Evolutionary conservation across 2,329 filamentous ascomycete genomes (phyloP).

Genomic region (Leptographium galeiforme): DNA sequence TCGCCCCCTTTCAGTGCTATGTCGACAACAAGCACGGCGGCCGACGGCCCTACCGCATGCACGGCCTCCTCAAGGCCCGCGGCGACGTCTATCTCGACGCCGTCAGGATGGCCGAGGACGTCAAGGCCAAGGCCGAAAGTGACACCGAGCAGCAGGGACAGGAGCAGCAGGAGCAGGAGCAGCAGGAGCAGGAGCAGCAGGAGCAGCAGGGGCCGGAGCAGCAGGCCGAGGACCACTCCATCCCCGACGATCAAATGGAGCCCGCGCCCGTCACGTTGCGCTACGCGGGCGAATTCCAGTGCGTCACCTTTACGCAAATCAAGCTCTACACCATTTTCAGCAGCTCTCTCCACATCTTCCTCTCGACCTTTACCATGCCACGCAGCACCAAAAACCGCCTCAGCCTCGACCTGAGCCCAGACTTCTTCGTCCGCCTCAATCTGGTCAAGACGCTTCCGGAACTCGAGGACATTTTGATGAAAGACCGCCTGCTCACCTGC

Average conservation of each 20-base stretch:
- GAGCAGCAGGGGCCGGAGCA: no score
- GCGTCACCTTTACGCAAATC: not conserved
- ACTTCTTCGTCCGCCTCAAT: not conserved
- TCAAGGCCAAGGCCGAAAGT: not conserved
- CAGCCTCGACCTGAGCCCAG: not conserved
- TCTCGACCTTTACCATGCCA: not conserved
- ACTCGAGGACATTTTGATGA: no score
- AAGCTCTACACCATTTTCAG: not conserved
- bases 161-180: no score
- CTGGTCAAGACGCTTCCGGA: not conserved
- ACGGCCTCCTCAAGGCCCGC: no score
- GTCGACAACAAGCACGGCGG: not conserved
- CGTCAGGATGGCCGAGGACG: not conserved
- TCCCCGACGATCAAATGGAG: no score
- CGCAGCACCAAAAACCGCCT: not conserved
- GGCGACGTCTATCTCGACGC: no score
- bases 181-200: no score
- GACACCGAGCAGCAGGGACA: no score
- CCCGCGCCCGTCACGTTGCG: not conserved
- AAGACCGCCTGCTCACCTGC: not conserved
- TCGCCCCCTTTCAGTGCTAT: not conserved
- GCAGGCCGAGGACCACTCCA: no score
- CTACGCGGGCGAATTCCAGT: not conserved
- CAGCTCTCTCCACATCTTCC: not conserved
- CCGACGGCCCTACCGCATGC: no score